Conservation (phyloP, 768 basidiomycete genomes). For the Cubamyces sp. region DNA sequence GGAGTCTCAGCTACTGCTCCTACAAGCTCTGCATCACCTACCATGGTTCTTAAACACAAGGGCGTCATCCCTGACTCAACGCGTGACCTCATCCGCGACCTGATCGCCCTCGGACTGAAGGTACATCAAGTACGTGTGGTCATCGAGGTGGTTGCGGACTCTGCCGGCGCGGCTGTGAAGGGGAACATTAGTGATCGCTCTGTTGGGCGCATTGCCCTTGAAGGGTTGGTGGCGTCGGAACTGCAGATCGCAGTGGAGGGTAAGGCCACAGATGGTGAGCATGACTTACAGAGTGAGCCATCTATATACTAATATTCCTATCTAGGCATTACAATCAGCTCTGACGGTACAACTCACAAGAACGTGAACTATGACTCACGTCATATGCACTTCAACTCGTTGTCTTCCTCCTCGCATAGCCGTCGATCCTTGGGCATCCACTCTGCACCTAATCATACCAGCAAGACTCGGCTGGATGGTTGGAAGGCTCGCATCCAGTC, state of each 20-base stretch:
- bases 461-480: neutral
- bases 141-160: neutral
- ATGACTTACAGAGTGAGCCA: fast-evolving
- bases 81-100: neutral
- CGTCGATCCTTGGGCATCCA: neutral
- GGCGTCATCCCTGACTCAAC: neutral
- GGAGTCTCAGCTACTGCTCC: too few species aligned
- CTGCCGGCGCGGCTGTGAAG: neutral
- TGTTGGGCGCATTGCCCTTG: neutral
- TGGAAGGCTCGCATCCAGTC: neutral
- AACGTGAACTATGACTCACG: neutral
- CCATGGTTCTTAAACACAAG: neutral
- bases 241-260: neutral
- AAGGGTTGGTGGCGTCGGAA: neutral
- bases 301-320: too few species aligned
- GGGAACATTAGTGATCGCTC: neutral
- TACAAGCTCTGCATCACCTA: too few species aligned
- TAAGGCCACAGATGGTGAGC: neutral
- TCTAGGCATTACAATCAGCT: neutral
- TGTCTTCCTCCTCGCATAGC: neutral
- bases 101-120: neutral
- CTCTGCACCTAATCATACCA: neutral
- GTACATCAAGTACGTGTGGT: neutral
- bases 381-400: neutral
- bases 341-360: conserved; percentile 1